Evolutionary conservation across 768 basidiomycete species (phyloP), one percentile per base, ranked within the genome.

Genomic region (Hemileccinum impolitum): DNA sequence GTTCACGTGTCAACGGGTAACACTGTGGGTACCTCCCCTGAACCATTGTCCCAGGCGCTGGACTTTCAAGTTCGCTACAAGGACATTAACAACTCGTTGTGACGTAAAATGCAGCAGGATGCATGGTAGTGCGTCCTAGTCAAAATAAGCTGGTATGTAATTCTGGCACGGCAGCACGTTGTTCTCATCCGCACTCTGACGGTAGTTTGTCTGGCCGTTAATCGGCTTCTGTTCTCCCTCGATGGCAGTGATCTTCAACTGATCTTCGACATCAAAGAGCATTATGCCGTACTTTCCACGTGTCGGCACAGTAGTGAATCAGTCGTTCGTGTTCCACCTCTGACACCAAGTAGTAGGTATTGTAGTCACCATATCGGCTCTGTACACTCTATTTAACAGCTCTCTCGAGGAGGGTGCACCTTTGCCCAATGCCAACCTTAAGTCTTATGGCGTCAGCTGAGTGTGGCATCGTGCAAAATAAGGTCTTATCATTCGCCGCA

Each of bases 191-290:
- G 17, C 39, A 25, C 18, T 37, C 25, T 37, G 47, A 34, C 46
- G 43, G 31, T 34, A 48, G 43, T 50, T 28, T 51, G 23, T 30
- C 38, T 30, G 41, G 38, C 50, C 50, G 62, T 56, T 47, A 54
- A 63, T 65, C 49, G 37, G n/a, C 57, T 62, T 65, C 60, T 46
- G 47, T 58, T 58, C 50, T 36, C 61, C 48, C 48, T 45, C 62
- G 42, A 55, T 41, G 45, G 57, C 35, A 65, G 54, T 53, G 63
- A 63, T 63, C 62, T 59, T 60, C 62, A 53, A 63, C 51, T 53
- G 62, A 63, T 62, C 53, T 64, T 62, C 59, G 49, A 30, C 40
- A 36, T 51, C 48, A 39, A 13, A 45, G 36, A 21, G 10, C 38
- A 12, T 30, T 35, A 44, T 56, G 60, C 54, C 54, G 54, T 56